phyloP scores from a whole-genome alignment of 306 rosid species.

The Dalbergia oliveri region DNA sequence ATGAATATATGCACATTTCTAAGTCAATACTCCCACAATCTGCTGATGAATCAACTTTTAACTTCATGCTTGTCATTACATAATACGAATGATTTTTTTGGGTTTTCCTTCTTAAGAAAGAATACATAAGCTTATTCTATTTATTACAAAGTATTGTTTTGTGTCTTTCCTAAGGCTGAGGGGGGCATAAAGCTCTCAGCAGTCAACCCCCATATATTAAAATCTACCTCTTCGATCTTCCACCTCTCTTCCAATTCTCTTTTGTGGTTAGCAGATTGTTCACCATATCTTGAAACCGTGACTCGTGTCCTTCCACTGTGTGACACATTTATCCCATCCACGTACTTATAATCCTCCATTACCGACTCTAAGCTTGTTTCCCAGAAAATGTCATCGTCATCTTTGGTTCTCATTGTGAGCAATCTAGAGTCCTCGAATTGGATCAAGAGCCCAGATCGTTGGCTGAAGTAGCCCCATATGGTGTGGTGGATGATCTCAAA shows the following conservation, averaged over 20 bases:
- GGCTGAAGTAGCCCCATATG: constrained; percentile 95
- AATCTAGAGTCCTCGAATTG: constrained; percentile 91
- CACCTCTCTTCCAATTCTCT: constrained; percentile 88
- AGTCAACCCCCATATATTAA: constrained; percentile 76
- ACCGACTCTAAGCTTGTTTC: constrained; percentile 90
- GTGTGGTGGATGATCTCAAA: constrained; percentile 90
- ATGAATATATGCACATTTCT: constrained; percentile 10
- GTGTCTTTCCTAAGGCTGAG: constrained; percentile 34
- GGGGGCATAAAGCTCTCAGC: constrained; percentile 81
- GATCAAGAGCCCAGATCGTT: constrained; percentile 80
- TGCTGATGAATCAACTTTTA: constrained; percentile 29
- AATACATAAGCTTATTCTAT: constrained; percentile 15
- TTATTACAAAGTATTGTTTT: background rate
- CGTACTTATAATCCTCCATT: constrained; percentile 74
- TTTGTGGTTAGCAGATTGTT: constrained; percentile 79
- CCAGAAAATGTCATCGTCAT: constrained; percentile 85
- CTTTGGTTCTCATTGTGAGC: constrained; percentile 69
- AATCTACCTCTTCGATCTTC: constrained; percentile 87
- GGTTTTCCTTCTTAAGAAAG: background rate
- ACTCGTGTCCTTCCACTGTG: constrained; percentile 84
- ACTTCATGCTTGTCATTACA: constrained; percentile 33
- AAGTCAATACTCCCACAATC: background rate
- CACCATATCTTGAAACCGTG: constrained; percentile 79
- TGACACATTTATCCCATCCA: constrained; percentile 84
- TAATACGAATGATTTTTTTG: constrained; percentile 9